Evolutionary conservation across 208 protist species (phyloP), one percentile per base, ranked within the genome.

Genomic region (Novymonas esmeraldas): DNA sequence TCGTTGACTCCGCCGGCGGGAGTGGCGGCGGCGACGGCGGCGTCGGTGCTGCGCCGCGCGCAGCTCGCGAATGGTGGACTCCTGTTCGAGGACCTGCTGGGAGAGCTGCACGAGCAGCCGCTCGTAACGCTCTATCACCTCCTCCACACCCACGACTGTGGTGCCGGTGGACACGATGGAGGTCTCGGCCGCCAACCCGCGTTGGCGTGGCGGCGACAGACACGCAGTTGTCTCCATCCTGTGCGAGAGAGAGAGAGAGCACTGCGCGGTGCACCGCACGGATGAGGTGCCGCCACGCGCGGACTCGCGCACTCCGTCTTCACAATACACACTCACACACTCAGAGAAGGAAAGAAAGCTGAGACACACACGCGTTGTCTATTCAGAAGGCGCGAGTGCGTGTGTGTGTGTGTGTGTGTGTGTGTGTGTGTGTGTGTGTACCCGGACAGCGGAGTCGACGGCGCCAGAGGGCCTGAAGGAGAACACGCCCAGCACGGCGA

Each of bases 61-160:
- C 26, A 92, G 50, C 26, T 42, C n/a, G 18, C 16, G 29, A 33
- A 92, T 87, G 24, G 89, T 82, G 9, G 76, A 50, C 63, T 92
- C 77, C 62, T 92, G 86, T 42, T 77, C 57, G 3, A 85, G 31
- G 2, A 79, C 76, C 48, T 89, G 82, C 24, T 76, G 48, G 11
- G 85, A 68, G 57, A 92, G 76, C 7, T 81, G 64, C 2, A 58
- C 22, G 34, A 92, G 68, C 7, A 92, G 26, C 18, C 50, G 45
- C 46, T 92, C 79, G 60, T 82, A 88, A 29, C 75, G 79, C 31
- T 45, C 41, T 13, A 78, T 33, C 20, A 73, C 29, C 14, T 76
- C 78, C 11, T 41, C 36, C 2, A 44, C 41, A 34, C 24, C 48
- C 10, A 63, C 56, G n/a, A 68, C 34, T 0, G 63, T 70, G n/a